Evolutionary conservation across 495 filamentous ascomycete genomes (phyloP).

Genomic region (Podospora appendiculata): DNA sequence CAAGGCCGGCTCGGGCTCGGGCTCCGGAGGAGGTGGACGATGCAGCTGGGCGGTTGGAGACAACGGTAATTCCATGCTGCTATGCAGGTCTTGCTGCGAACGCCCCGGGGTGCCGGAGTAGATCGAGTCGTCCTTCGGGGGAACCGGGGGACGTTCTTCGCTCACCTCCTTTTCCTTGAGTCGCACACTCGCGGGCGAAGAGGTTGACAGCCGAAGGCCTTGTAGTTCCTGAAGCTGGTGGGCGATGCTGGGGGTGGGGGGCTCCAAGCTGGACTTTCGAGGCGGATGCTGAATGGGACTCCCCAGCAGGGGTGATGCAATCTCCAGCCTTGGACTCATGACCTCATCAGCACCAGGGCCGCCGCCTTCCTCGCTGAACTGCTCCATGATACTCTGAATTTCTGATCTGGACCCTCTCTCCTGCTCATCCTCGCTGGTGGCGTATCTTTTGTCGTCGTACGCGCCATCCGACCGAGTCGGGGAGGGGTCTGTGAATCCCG

Average conservation of each 20-base stretch:
- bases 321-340: slow-evolving; percentile 71
- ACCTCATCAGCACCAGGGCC: slow-evolving; percentile 65
- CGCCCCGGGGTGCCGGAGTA: slow-evolving; percentile 22
- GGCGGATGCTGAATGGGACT: slow-evolving; percentile 64
- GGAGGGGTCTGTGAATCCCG: slow-evolving; percentile 36
- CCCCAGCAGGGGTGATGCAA: slow-evolving; percentile 60
- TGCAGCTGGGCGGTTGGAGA: slow-evolving; percentile 50
- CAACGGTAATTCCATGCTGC: slow-evolving; percentile 30
- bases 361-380: slow-evolving; percentile 61
- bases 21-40: slow-evolving; percentile 69
- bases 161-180: slow-evolving; percentile 26
- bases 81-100: slow-evolving; percentile 27
- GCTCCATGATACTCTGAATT: slow-evolving; percentile 95
- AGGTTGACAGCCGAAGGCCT: slow-evolving; percentile 32
- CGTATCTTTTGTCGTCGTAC: slow-evolving; percentile 42
- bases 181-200: slow-evolving; percentile 26
- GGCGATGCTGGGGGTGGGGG: slow-evolving; percentile 40
- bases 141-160: slow-evolving; percentile 40
- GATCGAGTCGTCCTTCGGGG: slow-evolving; percentile 38
- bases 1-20: slow-evolving; percentile 80
- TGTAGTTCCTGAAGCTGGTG: slow-evolving; percentile 40
- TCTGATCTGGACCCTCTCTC: slow-evolving; percentile 71
- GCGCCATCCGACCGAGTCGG: slow-evolving; percentile 51
- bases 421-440: slow-evolving; percentile 44
- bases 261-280: slow-evolving; percentile 77